Evolutionary conservation across 306 rosid species (phyloP), one percentile per base, ranked within the genome.

Genomic region (Amphicarpaea edgeworthii): DNA sequence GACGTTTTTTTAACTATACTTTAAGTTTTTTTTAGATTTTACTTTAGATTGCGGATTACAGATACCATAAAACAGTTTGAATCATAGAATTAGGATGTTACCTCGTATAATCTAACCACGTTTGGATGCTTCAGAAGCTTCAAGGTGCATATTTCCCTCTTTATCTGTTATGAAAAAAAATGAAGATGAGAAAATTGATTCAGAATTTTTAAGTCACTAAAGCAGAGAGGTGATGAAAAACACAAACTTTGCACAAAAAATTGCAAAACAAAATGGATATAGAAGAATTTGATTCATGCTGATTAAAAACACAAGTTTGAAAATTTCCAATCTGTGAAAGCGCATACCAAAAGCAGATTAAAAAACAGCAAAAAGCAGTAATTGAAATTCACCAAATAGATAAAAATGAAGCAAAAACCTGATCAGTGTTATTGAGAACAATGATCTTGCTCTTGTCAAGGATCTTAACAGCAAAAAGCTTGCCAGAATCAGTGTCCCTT

Each of bases 41-140:
- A n/a, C n/a, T n/a, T n/a, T n/a, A n/a, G n/a, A n/a, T 19, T 8
- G 15, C 4, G 6, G 20, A 59, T 45, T 30, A 12, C 7, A 7
- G 16, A 46, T 1, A 12, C 5, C 9, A 26, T 19, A 17, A 3
- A 58, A 24, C n/a, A n/a, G n/a, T 55, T 42, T 41, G 12, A 58
- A 12, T 67, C 64, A 77, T 49, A 46, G 37, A 10, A 8, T 26
- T 28, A 20, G 34, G 60, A 81, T 3, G 23, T 49, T 75, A 93
- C 98, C 98, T 93, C 98, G 37, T 88, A 85, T 17, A 93, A 85
- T 76, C 96, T 82, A 72, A 93, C 96, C 0, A 93, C 84, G 55
- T 91, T 91, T 0, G 94, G 96, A 83, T 93, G 98, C 70, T 85
- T 87, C 50, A 93, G 86, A 34, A 91, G 89, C 85, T 91, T 93